Percentiles rank a stretch among this genome's conserved stretches.
These are phyloP conservation scores for Globisporangium solare DNA, from an alignment of 352 stramenopile species.

Conservation along the genomic window DNA sequence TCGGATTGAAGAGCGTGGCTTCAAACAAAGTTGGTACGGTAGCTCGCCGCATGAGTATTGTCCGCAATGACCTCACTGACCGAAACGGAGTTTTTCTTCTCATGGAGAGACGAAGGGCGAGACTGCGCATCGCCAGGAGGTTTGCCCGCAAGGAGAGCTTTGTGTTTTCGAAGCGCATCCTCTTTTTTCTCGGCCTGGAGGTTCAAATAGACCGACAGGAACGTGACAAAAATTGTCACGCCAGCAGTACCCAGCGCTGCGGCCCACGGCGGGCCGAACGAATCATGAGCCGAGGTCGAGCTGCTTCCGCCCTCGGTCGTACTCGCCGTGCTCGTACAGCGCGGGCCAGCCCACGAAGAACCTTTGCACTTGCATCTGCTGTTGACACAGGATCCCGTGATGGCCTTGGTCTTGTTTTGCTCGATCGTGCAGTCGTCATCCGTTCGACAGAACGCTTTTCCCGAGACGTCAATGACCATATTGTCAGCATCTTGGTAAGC, in stretches of 20 bases:
- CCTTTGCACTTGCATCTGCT: slow-evolving; percentile 26
- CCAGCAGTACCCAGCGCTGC: slow-evolving; percentile 1
- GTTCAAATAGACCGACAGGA: neutral
- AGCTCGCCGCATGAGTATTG: neutral
- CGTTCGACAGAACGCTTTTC: slow-evolving; percentile 20
- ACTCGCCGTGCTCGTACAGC: slow-evolving; percentile 18
- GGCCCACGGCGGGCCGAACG: slow-evolving; percentile 5
- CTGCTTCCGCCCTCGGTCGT: neutral
- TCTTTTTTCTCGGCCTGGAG: neutral
- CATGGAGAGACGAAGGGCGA: too few species aligned
- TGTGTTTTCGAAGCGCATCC: neutral
- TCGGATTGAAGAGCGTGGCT: too few species aligned
- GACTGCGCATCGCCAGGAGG: too few species aligned
- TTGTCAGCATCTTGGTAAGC: slow-evolving; percentile 29
- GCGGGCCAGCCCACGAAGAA: slow-evolving; percentile 28
- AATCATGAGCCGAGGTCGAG: neutral
- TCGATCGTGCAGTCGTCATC: slow-evolving; percentile 31
- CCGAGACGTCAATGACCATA: slow-evolving; percentile 15
- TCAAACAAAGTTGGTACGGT: neutral
- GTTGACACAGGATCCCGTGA: slow-evolving; percentile 26
- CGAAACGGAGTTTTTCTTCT: too few species aligned
- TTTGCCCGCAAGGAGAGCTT: neutral
- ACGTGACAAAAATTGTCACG: slow-evolving; percentile 4
- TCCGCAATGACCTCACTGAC: neutral
- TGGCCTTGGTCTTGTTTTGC: slow-evolving; percentile 14